Evolutionary conservation across 2,329 filamentous ascomycete genomes (phyloP), one percentile per base, ranked within the genome.

Genomic region (Fusarium sambucinum): DNA sequence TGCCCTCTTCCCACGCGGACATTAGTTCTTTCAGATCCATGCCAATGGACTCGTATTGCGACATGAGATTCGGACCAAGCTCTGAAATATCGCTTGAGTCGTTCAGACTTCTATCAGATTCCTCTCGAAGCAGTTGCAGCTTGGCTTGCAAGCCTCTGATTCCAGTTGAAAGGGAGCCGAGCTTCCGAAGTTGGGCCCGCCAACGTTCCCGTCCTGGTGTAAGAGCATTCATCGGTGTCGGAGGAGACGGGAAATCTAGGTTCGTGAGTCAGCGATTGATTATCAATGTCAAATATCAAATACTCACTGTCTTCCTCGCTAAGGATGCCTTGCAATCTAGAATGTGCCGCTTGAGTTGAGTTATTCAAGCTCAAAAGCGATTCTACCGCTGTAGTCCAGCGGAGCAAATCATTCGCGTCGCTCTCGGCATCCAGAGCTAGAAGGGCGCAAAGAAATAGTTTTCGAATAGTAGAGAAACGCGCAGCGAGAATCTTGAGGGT

Each of bases 11-110:
- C 94, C 94, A 97, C 67, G 93, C 92, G 66, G 91, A 86, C 79
- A 94, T 89, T 50, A 97, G 82, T 42, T 90, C 87, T 76, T 91
- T 91, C 44, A 99, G 85, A 75, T 99, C 96, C 27, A 90, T 85
- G 4, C 96, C 96, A 67, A 99, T 96, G 6, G 94, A 95, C 58
- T 99, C 96, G 78, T 98, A 99, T 75, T 98, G 96, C 23, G 89
- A 82, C 85, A 97, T 90, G 38, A 98, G 85, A 66, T 89, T 90
- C 1, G 90, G 87, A 1, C 92, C 93, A 17, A 97, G 86, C 69
- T 97, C 92, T 6, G 89, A 88, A 19, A 92, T 88, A 71, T 90
- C 88, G 60, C 85, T 84, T 37, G 92, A 89, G 71, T 91, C 89
- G 73, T 97, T 92, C 29, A 97, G 80, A 42, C 89, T 89, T 63